Conservation (phyloP, 2,329 filamentous ascomycete genomes). For the Pestalotiopsis fici region DNA sequence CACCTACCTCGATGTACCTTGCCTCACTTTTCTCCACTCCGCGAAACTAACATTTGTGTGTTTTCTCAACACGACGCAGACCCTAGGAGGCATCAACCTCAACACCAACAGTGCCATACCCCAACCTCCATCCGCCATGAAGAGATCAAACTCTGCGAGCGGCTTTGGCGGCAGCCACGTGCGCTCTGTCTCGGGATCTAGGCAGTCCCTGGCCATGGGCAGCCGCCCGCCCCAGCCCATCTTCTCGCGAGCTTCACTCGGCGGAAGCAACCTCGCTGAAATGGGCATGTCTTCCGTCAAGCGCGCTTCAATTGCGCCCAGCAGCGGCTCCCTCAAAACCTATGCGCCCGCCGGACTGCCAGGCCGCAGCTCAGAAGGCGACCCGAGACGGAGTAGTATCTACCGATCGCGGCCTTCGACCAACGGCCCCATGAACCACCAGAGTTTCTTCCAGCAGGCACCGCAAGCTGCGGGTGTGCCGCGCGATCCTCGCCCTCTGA, state of each 20-base stretch:
- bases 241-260: slow-evolving; percentile 83
- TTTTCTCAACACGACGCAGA: slow-evolving; percentile 55
- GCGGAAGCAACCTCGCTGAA: slow-evolving; percentile 72
- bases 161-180: slow-evolving; percentile 72
- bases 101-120: slow-evolving; percentile 74
- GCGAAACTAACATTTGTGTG: neutral
- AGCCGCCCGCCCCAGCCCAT: slow-evolving; percentile 82
- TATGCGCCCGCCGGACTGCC: slow-evolving; percentile 59
- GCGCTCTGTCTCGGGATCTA: slow-evolving; percentile 80
- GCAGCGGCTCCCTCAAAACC: slow-evolving; percentile 65
- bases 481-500: slow-evolving; percentile 82
- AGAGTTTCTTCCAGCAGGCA: slow-evolving; percentile 93
- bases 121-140: slow-evolving; percentile 89
- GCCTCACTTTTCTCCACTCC: neutral
- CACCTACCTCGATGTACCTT: neutral
- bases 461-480: slow-evolving; percentile 81
- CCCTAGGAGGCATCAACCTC: slow-evolving; percentile 79
- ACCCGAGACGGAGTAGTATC: slow-evolving; percentile 76
- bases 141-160: slow-evolving; percentile 81
- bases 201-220: slow-evolving; percentile 81
- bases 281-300: slow-evolving; percentile 82
- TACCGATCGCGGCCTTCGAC: slow-evolving; percentile 70
- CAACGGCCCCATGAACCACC: slow-evolving; percentile 69
- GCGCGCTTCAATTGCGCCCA: slow-evolving; percentile 68
- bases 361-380: slow-evolving; percentile 50